Conservation (phyloP, 1,284 basidiomycete genomes). For the Sanghuangporus baumii region DNA sequence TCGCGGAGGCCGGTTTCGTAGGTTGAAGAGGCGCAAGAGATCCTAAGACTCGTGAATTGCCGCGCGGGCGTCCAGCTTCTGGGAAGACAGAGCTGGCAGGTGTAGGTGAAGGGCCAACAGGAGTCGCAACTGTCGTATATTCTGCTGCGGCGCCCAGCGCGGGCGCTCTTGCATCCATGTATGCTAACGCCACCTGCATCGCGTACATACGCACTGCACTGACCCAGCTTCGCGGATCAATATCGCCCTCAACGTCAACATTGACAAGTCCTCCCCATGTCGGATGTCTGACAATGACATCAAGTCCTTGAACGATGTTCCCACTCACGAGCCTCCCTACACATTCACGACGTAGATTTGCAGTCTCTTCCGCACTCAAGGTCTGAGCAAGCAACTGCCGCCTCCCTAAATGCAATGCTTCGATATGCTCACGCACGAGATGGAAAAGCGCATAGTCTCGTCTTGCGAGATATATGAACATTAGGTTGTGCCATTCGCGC, state of each 20-base stretch:
- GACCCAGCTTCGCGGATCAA: constrained; percentile 73
- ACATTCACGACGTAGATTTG: constrained; percentile 79
- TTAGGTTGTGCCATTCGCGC: constrained; percentile 90
- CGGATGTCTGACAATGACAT: constrained; percentile 93
- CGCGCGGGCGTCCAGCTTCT: constrained; percentile 42
- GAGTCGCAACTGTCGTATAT: constrained; percentile 12
- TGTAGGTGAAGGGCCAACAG: constrained; percentile 41
- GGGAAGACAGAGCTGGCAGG: constrained; percentile 65
- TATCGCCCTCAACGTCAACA: constrained; percentile 76
- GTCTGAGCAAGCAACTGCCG: constrained; percentile 88
- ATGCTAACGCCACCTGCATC: constrained; percentile 80
- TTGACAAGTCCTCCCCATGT: constrained; percentile 85
- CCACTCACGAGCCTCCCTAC: constrained; percentile 85
- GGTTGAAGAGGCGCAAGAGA: constrained; percentile 34
- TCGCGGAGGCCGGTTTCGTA: constrained; percentile 44
- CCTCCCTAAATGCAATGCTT: constrained; percentile 84
- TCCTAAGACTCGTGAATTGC: constrained; percentile 43
- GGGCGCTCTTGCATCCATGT: constrained; percentile 42
- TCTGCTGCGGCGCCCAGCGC: constrained; percentile 17
- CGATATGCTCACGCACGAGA: constrained; percentile 84
- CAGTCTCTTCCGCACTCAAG: constrained; percentile 83
- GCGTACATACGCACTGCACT: constrained; percentile 86
- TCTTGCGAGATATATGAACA: constrained; percentile 86
- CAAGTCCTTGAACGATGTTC: constrained; percentile 88
- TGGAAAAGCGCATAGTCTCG: constrained; percentile 90